Evolutionary conservation across 192 early-diverging fungal genomes (phyloP), one percentile per base, ranked within the genome.

Genomic region (Spizellomyces sp.): DNA sequence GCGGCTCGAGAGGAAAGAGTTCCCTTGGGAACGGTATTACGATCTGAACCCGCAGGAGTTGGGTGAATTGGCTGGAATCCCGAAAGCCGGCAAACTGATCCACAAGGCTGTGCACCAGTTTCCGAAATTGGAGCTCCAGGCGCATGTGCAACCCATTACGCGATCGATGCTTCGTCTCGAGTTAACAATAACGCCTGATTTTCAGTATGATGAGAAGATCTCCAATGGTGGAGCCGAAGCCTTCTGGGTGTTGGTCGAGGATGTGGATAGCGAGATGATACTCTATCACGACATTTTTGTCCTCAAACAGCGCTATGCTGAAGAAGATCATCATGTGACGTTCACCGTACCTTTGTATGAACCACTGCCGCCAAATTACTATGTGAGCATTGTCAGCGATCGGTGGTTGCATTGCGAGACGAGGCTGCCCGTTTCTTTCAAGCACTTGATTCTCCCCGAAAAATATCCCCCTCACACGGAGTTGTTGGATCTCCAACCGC

Each of bases 231-330:
- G 83, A 4, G 91, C 91, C 0, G 95, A 99, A 74, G 82, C 83
- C 15, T 99, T 98, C 81, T 98, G 94, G 95, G 81, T 99, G 62
- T 75, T 93, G 27, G 93, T 98, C 5, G 95, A 96, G 80, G 98
- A 99, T 78, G 92, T 91, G 6, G 95, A 97, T 71, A 90, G 91
- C 43, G 94, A 96, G 71, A 79, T 82, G 71, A 89, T 99, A 45
- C 77, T 98, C 48, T 92, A 95, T 72, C 85, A 92, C 64, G 98
- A 99, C 77, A 84, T 81, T n/a, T 94, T 98, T 77, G 86, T 98
- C 42, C 79, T 99, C 6, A 96, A 94, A 78, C 84, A 89, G 64
- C 85, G 85, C 45, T 97, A 97, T 59, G 89, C 86, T 0, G 78
- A 79, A 54, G 93, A 95, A 63, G 92, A 97, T 63, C 95, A 98